Percentiles rank a stretch among this genome's conserved stretches.
Evolutionary conservation across 2,329 filamentous ascomycete genomes (phyloP).

Genomic region (Blastomyces emzantsi): DNA sequence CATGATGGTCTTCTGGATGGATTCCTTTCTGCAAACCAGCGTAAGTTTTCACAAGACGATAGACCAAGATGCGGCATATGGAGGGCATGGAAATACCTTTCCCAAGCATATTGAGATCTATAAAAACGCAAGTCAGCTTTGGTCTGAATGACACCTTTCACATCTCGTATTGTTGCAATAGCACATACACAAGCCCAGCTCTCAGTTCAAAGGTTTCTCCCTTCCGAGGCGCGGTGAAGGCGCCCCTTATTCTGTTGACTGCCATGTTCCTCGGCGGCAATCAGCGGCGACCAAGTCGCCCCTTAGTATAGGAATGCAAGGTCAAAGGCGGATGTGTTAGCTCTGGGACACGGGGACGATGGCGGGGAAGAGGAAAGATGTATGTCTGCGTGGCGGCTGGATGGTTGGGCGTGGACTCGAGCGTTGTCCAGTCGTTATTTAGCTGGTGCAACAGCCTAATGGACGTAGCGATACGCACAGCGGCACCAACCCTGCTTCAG

Average conservation of each 20-base stretch:
- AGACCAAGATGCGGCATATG: neutral
- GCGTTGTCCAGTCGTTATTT: neutral
- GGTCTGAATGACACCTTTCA: neutral
- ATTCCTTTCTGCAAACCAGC: constrained; percentile 62
- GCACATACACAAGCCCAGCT: constrained; percentile 65
- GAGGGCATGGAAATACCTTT: constrained; percentile 48
- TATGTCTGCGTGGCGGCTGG: neutral
- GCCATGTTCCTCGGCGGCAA: constrained; percentile 54
- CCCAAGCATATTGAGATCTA: constrained; percentile 96
- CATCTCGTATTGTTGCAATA: constrained; percentile 12
- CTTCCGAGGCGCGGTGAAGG: constrained; percentile 87
- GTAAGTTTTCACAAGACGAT: constrained; percentile 22
- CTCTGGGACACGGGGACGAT: neutral
- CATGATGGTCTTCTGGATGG: constrained; percentile 99
- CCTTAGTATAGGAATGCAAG: constrained; percentile 22
- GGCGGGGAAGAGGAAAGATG: constrained; percentile 4
- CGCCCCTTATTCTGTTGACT: constrained; percentile 90
- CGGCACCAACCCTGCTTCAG: neutral
- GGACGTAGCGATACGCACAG: neutral
- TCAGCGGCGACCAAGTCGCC: constrained; percentile 32
- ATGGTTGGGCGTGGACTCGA: neutral
- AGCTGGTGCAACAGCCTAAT: neutral
- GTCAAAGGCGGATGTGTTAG: neutral
- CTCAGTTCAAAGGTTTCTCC: constrained; percentile 97
- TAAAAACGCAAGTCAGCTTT: constrained; percentile 26